Conservation (phyloP, 1,139 yeast species). For the Torulaspora pretoriensis region DNA sequence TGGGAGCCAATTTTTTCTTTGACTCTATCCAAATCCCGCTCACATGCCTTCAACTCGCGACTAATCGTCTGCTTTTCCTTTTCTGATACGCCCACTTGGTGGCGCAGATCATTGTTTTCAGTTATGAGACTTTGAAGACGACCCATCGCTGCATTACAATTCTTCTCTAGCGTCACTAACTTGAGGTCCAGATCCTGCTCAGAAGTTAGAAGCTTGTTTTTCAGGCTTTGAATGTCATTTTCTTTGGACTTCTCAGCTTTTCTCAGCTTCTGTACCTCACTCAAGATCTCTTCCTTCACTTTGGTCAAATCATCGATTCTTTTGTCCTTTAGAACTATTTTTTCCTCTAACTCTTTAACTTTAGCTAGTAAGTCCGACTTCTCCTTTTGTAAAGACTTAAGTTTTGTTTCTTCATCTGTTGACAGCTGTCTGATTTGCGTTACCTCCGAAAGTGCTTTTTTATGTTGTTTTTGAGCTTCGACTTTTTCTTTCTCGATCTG, state of each 20-base stretch:
- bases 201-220: constrained; percentile 35
- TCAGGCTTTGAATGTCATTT: constrained; percentile 36
- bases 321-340: constrained; percentile 15
- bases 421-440: constrained; percentile 33
- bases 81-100: constrained; percentile 39
- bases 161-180: constrained; percentile 37
- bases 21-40: constrained; percentile 37
- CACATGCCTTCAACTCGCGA: constrained; percentile 39
- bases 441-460: constrained; percentile 26
- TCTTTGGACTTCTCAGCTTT: constrained; percentile 33
- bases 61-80: constrained; percentile 40
- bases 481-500: constrained; percentile 39
- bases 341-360: constrained; percentile 15
- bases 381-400: constrained; percentile 25
- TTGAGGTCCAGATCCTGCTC: constrained; percentile 40
- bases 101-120: constrained; percentile 47
- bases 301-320: constrained; percentile 8
- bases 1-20: constrained; percentile 31
- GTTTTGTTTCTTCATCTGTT: constrained; percentile 22
- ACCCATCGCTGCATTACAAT: constrained; percentile 39
- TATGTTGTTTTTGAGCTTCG: constrained; percentile 32
- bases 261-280: constrained; percentile 15
- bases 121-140: constrained; percentile 44
- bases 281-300: constrained; percentile 8
- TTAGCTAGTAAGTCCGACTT: constrained; percentile 18